phyloP scores from a whole-genome alignment of 257 asterid species.

The Ilex aquifolium region DNA sequence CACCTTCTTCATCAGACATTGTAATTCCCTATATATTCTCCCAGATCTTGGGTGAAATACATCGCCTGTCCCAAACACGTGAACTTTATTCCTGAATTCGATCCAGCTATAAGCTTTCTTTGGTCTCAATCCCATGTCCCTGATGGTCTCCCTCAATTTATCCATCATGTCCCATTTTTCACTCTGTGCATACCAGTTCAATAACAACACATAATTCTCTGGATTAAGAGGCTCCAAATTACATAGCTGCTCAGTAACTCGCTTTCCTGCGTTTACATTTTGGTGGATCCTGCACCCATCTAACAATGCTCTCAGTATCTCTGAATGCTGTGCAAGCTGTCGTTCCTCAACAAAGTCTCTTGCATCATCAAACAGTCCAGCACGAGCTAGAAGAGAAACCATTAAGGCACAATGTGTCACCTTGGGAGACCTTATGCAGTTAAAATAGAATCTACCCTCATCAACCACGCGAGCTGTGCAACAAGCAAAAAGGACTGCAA shows the following conservation, averaged over 20 bases:
- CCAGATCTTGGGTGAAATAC: conserved; percentile 20
- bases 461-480: conserved; percentile 21
- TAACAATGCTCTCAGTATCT: conserved; percentile 28
- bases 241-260: conserved; percentile 16
- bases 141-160: conserved; percentile 13
- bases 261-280: conserved; percentile 8
- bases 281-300: conserved; percentile 25
- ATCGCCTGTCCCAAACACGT: conserved; percentile 27
- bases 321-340: conserved; percentile 11
- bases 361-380: conserved; percentile 21
- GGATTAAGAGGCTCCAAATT: conserved; percentile 23
- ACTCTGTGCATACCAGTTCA: conserved; percentile 22
- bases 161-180: conserved; percentile 16
- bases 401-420: conserved; percentile 22
- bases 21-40: conserved; percentile 10
- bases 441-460: conserved; percentile 19
- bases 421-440: conserved; percentile 20
- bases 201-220: conserved; percentile 18
- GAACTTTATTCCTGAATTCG: conserved; percentile 27
- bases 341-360: conserved; percentile 14
- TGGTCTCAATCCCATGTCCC: conserved; percentile 16
- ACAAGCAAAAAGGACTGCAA: conserved; percentile 22
- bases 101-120: conserved; percentile 28
- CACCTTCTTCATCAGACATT: conserved; percentile 11
- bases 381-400: conserved; percentile 27